Evolutionary conservation across 805 yeast genomes (phyloP), one percentile per base, ranked within the genome.

Genomic region (Sugiyamaella qingdaonensis): DNA sequence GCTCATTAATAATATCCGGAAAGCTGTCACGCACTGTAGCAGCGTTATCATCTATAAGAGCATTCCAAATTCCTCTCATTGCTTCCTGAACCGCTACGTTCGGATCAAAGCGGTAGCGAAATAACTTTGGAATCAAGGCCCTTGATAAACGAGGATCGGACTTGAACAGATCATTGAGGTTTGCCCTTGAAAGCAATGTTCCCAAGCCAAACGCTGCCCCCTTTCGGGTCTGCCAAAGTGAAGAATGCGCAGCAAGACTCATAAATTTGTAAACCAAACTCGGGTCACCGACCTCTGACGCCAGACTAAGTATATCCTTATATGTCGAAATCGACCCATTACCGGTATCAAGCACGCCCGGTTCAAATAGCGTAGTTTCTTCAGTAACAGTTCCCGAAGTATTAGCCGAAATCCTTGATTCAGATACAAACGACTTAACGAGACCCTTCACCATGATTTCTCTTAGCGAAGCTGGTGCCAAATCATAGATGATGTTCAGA

Each of bases 191-290:
- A 66, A 92, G 71, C 44, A 92, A 84, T 0, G 88, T 83, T 9
- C 96, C 92, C 35, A 92, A 74, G 0, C 98, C 97, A 72, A 88
- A 92, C 0, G 98, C 98, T 62, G 90, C 82, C 49, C 98, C 99
- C 59, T 87, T 88, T 65, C 96, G 76, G 0, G 97, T 87, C 0
- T 95, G 80, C 99, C 99, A 92, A 18, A 91, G 69, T 0, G 94
- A 83, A 0, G 96, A 88, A 49, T 84, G 85, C 57, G 88, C 85
- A 0, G 97, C 95, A 53, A 92, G 71, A 0, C 96, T 83, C 97
- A 92, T 89, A 66, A 92, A 92, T 64, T 89, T 88, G 69, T 92
- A 92, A 3, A 92, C 97, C 58, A 92, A 77, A 59, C 94, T 80
- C 11, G 98, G 96, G 68, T 92, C 97, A 29, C 98, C 98, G 9